These are phyloP conservation scores for Neurospora sp. DNA, from an alignment of 2,329 filamentous ascomycete genomes.

Conservation along the genomic window DNA sequence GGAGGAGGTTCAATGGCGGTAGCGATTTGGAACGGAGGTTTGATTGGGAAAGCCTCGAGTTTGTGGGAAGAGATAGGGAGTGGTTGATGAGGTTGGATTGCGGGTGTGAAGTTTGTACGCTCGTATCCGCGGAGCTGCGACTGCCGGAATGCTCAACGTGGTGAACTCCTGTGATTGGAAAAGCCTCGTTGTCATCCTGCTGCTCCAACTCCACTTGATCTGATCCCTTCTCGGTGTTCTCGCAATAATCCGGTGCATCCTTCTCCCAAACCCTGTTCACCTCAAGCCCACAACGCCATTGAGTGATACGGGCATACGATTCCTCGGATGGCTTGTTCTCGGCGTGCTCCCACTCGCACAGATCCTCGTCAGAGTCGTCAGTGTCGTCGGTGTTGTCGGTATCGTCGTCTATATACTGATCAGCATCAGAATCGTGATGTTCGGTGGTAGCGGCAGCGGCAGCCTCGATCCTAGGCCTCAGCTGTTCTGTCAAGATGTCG, in stretches of 20 bases:
- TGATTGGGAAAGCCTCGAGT: neutral
- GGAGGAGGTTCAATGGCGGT: neutral
- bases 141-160: neutral
- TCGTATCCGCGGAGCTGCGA: neutral
- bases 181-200: neutral
- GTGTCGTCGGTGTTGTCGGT: neutral
- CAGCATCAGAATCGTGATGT: neutral
- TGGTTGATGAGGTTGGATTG: neutral
- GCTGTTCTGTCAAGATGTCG: neutral
- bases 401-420: neutral
- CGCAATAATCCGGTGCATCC: neutral
- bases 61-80: neutral
- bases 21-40: neutral
- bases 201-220: neutral
- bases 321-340: neutral
- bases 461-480: neutral
- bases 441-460: neutral
- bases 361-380: neutral
- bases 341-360: neutral
- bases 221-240: neutral
- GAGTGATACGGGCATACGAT: neutral
- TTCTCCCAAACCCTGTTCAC: neutral
- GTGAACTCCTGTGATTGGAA: too few relatives aligned
- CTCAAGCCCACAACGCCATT: neutral
- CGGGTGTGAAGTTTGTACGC: too few relatives aligned